Conservation (phyloP, 352 stramenopile genomes). For the Pythium apleroticum region DNA sequence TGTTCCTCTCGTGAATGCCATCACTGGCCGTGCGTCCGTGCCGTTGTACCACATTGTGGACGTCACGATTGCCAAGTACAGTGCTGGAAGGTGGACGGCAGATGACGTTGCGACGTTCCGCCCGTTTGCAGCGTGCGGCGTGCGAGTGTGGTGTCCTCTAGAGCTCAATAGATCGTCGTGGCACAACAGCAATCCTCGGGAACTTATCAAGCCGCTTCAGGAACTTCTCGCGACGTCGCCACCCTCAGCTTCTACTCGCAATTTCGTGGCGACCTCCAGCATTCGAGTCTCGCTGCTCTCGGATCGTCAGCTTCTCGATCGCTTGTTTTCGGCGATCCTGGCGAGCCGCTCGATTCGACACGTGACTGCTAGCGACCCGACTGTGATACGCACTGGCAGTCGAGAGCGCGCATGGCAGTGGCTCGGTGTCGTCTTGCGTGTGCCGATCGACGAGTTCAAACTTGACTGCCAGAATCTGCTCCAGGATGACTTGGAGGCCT, state of each 20-base stretch:
- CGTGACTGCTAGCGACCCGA: neutral
- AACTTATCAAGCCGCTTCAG: neutral
- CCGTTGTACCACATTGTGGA: neutral
- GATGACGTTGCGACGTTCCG: neutral
- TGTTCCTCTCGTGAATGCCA: neutral
- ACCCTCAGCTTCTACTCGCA: no score
- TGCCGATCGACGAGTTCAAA: neutral
- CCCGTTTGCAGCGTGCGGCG: neutral
- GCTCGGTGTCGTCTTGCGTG: neutral
- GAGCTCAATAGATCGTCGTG: neutral
- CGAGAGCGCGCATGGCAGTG: neutral
- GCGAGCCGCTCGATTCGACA: neutral
- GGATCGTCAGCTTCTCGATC: neutral
- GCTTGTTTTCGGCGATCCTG: neutral
- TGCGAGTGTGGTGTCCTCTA: neutral
- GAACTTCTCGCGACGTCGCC: neutral
- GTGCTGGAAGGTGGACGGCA: neutral
- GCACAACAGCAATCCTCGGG: no score
- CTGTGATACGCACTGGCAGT: neutral
- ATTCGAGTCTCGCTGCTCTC: neutral
- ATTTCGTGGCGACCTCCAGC: neutral
- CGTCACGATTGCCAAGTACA: neutral
- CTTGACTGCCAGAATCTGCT: slow-evolving; percentile 1
- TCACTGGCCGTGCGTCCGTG: neutral
- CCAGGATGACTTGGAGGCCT: neutral